phyloP scores from a whole-genome alignment of 164 flowering plant species.

The Liquidambar formosana region DNA sequence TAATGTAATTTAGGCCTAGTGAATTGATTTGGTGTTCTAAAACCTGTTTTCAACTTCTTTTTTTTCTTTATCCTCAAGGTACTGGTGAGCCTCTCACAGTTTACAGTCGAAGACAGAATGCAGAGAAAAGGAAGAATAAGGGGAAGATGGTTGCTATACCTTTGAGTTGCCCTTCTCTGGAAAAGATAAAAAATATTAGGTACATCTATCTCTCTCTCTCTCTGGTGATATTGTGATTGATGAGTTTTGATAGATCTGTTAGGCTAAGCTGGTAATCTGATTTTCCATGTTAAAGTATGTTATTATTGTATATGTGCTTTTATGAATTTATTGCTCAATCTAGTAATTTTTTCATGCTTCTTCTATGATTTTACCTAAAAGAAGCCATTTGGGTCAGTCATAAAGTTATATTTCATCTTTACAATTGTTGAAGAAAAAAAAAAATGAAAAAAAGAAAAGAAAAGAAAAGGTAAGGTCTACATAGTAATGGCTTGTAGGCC shows the following conservation, averaged over 20 bases:
- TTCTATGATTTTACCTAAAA: too few species aligned
- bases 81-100: constrained; percentile 19
- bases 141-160: constrained; percentile 29
- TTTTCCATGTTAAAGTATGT: background rate
- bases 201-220: background rate
- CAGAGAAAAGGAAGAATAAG: constrained; percentile 29
- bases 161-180: constrained; percentile 21
- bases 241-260: background rate
- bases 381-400: too few species aligned
- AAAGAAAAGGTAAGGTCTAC: too few species aligned
- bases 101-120: constrained; percentile 25
- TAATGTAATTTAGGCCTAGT: background rate
- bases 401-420: too few species aligned
- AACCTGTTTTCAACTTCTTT: background rate
- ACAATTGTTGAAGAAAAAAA: too few species aligned
- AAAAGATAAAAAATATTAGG: constrained; percentile 14
- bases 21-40: background rate
- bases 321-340: too few species aligned
- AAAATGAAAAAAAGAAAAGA: too few species aligned
- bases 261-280: background rate
- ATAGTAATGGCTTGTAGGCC: too few species aligned
- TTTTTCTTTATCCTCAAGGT: background rate
- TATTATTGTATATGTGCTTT: too few species aligned
- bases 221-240: background rate
- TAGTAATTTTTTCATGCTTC: too few species aligned